A percentile compares a stretch with the other conserved stretches of the same genome.
phyloP scores from a whole-genome alignment of 768 basidiomycete genomes.

The Hericium erinaceus region DNA sequence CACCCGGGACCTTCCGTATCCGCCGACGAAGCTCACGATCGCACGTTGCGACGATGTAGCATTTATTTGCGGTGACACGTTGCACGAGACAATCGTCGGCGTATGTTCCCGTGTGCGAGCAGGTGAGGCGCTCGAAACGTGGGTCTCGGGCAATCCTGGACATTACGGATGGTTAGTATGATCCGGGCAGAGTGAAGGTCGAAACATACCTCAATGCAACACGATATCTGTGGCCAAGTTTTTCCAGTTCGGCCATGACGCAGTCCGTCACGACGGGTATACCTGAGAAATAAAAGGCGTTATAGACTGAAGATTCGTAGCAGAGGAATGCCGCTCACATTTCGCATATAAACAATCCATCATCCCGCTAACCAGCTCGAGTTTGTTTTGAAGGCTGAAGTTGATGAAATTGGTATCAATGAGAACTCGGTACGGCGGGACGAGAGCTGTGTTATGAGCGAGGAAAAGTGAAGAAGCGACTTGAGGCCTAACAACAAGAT shows the following conservation, averaged over 20 bases:
- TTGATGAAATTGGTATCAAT: slow-evolving; percentile 99
- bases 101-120: slow-evolving; percentile 93
- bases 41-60: slow-evolving; percentile 96
- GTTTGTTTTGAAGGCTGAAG: slow-evolving; percentile 94
- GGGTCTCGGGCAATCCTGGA: slow-evolving; percentile 93
- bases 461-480: slow-evolving; percentile 90
- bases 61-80: slow-evolving; percentile 89
- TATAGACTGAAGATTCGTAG: slow-evolving; percentile 5
- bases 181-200: neutral
- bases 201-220: slow-evolving; percentile 77
- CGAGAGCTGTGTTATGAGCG: slow-evolving; percentile 90
- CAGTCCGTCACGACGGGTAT: slow-evolving; percentile 99
- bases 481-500: slow-evolving; percentile 47
- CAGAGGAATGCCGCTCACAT: slow-evolving; percentile 42
- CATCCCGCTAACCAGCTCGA: slow-evolving; percentile 96
- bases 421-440: slow-evolving; percentile 92
- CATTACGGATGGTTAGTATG: slow-evolving; percentile 4
- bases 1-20: slow-evolving; percentile 86
- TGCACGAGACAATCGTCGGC: slow-evolving; percentile 98
- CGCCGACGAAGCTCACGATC: slow-evolving; percentile 90
- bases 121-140: slow-evolving; percentile 88
- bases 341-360: slow-evolving; percentile 99
- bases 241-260: slow-evolving; percentile 97
- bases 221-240: slow-evolving; percentile 91
- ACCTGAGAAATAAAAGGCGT: slow-evolving; percentile 36